Percentiles rank a stretch among this genome's conserved stretches.
Conservation (phyloP, 164 flowering plant species). For the Magnolia officinalis region DNA sequence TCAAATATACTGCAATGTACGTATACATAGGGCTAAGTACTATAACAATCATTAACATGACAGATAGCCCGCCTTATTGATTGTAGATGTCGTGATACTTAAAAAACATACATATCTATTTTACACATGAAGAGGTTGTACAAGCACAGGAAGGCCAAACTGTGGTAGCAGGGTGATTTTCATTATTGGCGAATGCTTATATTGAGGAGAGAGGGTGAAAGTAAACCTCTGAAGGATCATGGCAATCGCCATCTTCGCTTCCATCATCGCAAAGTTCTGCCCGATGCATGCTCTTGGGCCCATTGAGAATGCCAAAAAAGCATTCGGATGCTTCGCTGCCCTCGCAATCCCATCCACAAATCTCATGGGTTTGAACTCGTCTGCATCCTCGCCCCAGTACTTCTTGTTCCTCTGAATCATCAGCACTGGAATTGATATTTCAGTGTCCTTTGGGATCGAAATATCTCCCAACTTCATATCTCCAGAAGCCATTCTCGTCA, state of each 20-base stretch:
- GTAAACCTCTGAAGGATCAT: conserved; percentile 35
- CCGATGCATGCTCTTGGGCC: conserved; percentile 40
- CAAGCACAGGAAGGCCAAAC: conserved; percentile 24
- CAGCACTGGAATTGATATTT: conserved; percentile 16
- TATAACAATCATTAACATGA: too few species aligned
- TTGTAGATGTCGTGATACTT: too few species aligned
- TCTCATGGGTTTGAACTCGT: conserved; percentile 36
- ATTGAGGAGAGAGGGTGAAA: conserved; percentile 25
- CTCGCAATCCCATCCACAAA: conserved; percentile 29
- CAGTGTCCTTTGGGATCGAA: conserved; percentile 22
- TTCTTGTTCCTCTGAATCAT: conserved; percentile 21
- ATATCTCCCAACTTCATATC: conserved; percentile 28
- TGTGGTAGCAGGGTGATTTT: conserved; percentile 28
- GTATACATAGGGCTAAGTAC: too few species aligned
- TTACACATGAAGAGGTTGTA: not conserved
- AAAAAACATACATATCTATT: not conserved
- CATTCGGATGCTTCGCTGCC: conserved; percentile 38
- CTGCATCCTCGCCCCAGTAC: conserved; percentile 44
- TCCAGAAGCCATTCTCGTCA: conserved; percentile 18
- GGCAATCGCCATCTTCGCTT: conserved; percentile 29
- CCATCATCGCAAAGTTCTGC: conserved; percentile 34
- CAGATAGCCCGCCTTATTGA: too few species aligned
- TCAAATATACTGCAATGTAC: too few species aligned
- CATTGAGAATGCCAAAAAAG: conserved; percentile 25
- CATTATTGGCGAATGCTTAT: conserved; percentile 29